Base-by-base conservation (phyloP, 2,329 filamentous ascomycete species). In the Botryotinia narcissicola region DNA sequence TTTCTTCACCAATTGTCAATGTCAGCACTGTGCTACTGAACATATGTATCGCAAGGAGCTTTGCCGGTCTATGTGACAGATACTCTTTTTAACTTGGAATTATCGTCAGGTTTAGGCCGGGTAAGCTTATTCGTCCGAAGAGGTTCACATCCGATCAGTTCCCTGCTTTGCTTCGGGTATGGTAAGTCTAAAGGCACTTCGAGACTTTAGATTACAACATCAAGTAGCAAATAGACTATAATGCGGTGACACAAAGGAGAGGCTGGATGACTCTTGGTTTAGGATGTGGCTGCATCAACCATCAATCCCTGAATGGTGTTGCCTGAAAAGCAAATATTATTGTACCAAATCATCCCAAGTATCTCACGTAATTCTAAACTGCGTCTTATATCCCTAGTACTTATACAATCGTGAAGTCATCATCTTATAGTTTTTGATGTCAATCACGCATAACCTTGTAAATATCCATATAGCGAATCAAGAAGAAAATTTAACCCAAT, bases 251-350 rank as follows among this genome's bases (percentile, higher is more conserved):
- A 14, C 4, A 22, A 42, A 5, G 37, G 18, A 16, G 22, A 18
- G 37, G 18, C 12, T 6, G 22, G 25, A 22, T 40, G 6, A 18
- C 8, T 20, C 22, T 42, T 42, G 10, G 6, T 6, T 5, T 1
- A 4, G 18, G 25, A 66, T 25, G 5, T 18, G 29, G 29, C 32
- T 29, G 25, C 35, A 57, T 57, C 32, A 20, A 4, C 9, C 32
- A 29, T 18, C 10, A 22, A 48, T 32, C 63, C 25, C 12, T 32
- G 48, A 42, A 25, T 22, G 22, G 20, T 68, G 66, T 29, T 68
- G 48, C 66, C 48, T 68, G 25, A 32, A n/a, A 68, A n/a, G 51
- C 51, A 18, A 68, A 29, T 57, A 48, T 32, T n/a, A 68, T n/a
- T 35, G 35, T 42, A 16, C 48, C 32, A 1, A 54, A 42, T 12